Conservation (phyloP, 2,329 filamentous ascomycete genomes). For the Niveomyces coronatus region DNA sequence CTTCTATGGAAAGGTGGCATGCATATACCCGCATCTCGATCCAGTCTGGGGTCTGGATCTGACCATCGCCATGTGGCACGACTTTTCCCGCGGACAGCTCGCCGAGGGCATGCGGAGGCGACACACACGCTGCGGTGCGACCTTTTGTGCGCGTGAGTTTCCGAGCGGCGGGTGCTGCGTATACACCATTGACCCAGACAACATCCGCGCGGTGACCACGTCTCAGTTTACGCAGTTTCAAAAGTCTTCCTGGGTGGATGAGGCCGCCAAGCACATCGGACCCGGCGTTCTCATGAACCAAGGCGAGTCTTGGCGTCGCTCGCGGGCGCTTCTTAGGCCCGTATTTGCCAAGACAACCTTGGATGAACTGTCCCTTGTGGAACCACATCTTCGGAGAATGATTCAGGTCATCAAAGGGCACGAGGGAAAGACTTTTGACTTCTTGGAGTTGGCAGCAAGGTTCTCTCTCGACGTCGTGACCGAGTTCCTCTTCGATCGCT, state of each 20-base stretch:
- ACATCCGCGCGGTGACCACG: slow-evolving; percentile 7
- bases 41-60: slow-evolving; percentile 6
- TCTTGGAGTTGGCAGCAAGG: slow-evolving; percentile 2
- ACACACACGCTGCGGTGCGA: slow-evolving; percentile 1
- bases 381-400: slow-evolving; percentile 1
- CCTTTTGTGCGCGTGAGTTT: slow-evolving; percentile 3
- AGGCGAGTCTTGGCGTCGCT: slow-evolving; percentile 3
- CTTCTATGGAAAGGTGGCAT: no score
- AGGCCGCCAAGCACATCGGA: slow-evolving; percentile 9
- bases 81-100: slow-evolving; percentile 3
- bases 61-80: slow-evolving; percentile 5
- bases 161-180: slow-evolving; percentile 6
- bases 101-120: slow-evolving; percentile 4
- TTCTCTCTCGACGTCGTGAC: slow-evolving; percentile 8
- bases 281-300: slow-evolving; percentile 8
- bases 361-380: slow-evolving; percentile 6
- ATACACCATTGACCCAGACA: slow-evolving; percentile 8
- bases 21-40: slow-evolving; percentile 1
- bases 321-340: slow-evolving; percentile 1
- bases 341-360: slow-evolving; percentile 4
- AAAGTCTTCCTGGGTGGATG: slow-evolving; percentile 7
- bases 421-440: not conserved
- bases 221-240: slow-evolving; percentile 2
- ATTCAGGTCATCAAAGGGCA: not conserved
- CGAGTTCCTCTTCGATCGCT: slow-evolving; percentile 8